Evolutionary conservation across 106 monocot genomes (phyloP).

Genomic region (Apostasia shenzhenica): DNA sequence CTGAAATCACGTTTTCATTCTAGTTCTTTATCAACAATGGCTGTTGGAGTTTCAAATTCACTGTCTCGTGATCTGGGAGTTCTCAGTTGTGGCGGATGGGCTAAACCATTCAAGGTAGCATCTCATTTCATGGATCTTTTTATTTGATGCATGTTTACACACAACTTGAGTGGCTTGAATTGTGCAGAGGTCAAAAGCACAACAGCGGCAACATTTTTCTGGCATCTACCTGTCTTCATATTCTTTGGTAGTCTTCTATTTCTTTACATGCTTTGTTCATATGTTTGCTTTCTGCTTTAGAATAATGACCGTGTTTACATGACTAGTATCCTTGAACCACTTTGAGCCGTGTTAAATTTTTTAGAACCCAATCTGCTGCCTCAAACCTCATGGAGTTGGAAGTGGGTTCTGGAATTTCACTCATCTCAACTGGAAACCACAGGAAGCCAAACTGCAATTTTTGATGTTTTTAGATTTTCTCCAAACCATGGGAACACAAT

Average conservation of each 20-base stretch:
- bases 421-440: too few species aligned
- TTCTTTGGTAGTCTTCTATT: constrained; percentile 22
- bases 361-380: not conserved
- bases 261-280: not conserved
- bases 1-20: not conserved
- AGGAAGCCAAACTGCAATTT: too few species aligned
- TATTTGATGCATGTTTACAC: not conserved
- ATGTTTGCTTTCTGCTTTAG: not conserved
- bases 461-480: too few species aligned
- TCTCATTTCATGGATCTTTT: not conserved
- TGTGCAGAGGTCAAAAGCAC: constrained; percentile 27
- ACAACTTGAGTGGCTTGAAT: not conserved
- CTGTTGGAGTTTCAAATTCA: constrained; percentile 23
- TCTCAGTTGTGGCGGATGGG: constrained; percentile 1
- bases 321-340: not conserved
- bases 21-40: constrained; percentile 16
- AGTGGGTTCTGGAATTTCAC: too few species aligned
- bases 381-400: too few species aligned
- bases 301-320: not conserved
- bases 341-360: not conserved
- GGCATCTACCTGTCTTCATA: constrained; percentile 22
- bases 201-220: constrained; percentile 10
- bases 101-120: constrained; percentile 19
- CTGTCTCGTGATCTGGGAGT: constrained; percentile 17
- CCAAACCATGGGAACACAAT: too few species aligned